Evolutionary conservation across 495 filamentous ascomycete species (phyloP).

Genomic region (Neurospora sp.): DNA sequence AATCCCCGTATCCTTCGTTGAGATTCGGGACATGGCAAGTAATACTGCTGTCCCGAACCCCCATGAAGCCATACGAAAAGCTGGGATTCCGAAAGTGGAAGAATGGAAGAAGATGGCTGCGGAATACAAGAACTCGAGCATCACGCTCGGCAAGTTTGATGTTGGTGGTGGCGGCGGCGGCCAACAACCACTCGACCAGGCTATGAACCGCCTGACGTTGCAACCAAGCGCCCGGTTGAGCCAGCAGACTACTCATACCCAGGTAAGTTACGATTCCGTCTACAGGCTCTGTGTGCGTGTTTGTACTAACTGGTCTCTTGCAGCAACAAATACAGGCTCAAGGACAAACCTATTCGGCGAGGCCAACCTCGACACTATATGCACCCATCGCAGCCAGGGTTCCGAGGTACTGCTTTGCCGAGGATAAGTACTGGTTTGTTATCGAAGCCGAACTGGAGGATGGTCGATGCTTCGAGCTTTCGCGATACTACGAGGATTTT

Average conservation of each 20-base stretch:
- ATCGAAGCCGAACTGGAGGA: constrained; percentile 89
- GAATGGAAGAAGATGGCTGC: constrained; percentile 99
- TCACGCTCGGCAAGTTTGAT: constrained; percentile 86
- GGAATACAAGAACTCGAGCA: constrained; percentile 98
- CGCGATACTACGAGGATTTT: constrained; percentile 93
- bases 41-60: constrained; percentile 74
- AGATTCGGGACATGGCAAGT: constrained; percentile 88
- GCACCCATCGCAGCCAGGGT: constrained; percentile 66
- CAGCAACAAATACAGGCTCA: constrained; percentile 22
- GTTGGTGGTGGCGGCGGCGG: constrained; percentile 32
- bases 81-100: constrained; percentile 93
- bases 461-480: constrained; percentile 83
- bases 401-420: constrained; percentile 89
- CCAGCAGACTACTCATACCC: constrained; percentile 28
- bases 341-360: constrained; percentile 22
- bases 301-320: constrained; percentile 12
- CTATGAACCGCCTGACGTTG: constrained; percentile 75
- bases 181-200: constrained; percentile 47
- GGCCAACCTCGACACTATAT: constrained; percentile 34
- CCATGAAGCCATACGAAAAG: constrained; percentile 74
- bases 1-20: constrained; percentile 95
- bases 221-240: constrained; percentile 35
- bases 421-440: constrained; percentile 98
- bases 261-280: constrained; percentile 25
- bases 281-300: background rate